Base-by-base conservation (phyloP, 768 basidiomycete species). In the Dioszegia hungarica region DNA sequence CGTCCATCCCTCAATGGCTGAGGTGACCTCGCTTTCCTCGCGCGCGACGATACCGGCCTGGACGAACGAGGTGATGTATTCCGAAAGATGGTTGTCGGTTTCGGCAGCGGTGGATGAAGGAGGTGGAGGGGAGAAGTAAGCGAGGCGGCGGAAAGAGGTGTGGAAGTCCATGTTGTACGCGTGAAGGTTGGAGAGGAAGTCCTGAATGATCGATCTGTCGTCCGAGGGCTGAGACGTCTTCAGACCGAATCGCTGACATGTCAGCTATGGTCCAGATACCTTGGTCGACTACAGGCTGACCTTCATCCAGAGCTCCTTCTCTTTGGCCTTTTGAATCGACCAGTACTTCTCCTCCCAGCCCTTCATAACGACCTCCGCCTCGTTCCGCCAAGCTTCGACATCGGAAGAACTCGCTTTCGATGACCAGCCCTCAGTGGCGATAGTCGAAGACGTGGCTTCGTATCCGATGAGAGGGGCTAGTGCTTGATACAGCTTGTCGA, bases 401-500 rank as follows among this genome's bases (percentile, higher is more conserved):
- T 84, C 88, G 9, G 78, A 77, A 43, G 81, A 77, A 12, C 79
- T 80, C 86, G 89, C 91, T 22, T 79, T 80, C 8, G 81, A 77
- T 0, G 85, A 85, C 89, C 90, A 95, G n/a, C n/a, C n/a, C n/a
- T n/a, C n/a, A n/a, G n/a, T n/a, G n/a, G n/a, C n/a, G n/a, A n/a
- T n/a, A n/a, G n/a, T n/a, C n/a, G n/a, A n/a, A n/a, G n/a, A n/a
- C n/a, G n/a, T n/a, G n/a, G n/a, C n/a, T n/a, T 99, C 94, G 6
- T 86, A 87, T 2, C 92, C 92, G 43, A 98, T 85, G 45, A 99
- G 77, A 3, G 90, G 90, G 0, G 88, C 81, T 17, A 95, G 83
- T 0, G 91, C 81, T 4, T 59, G 46, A 24, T 68, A 70, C 20
- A 80, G 81, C 17, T 88, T 84, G 31, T 84, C 84, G 12, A 94